These are phyloP conservation scores for Scalesia atractyloides DNA, from an alignment of 129 eudicot species.

Conservation along the genomic window DNA sequence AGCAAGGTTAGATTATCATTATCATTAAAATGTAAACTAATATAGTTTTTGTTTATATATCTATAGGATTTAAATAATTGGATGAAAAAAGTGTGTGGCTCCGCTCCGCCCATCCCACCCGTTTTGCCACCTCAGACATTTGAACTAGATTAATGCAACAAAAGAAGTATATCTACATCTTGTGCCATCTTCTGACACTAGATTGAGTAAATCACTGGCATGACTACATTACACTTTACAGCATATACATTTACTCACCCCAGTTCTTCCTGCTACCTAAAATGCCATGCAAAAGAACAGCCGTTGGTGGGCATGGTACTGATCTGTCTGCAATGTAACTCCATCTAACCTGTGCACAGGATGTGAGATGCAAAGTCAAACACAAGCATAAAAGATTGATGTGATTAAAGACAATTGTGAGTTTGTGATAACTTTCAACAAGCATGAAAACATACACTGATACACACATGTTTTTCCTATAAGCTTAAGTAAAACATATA, in stretches of 20 bases:
- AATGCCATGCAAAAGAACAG: slow-evolving; percentile 94
- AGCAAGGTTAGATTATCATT: not conserved
- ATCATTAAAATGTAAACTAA: not conserved
- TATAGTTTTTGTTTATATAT: not conserved
- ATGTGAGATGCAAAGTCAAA: slow-evolving; percentile 7
- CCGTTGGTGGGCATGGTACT: slow-evolving; percentile 84
- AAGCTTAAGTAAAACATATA: not conserved
- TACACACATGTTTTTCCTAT: not conserved
- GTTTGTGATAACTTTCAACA: not conserved
- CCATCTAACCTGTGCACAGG: slow-evolving; percentile 57
- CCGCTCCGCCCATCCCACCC: not conserved
- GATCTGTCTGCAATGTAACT: slow-evolving; percentile 78
- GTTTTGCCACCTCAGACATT: slow-evolving; percentile 1
- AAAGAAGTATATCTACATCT: slow-evolving; percentile 21
- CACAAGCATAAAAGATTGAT: not conserved
- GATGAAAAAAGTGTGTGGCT: not conserved
- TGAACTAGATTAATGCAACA: slow-evolving; percentile 36
- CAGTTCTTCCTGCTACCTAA: slow-evolving; percentile 97
- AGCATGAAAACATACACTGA: slow-evolving; percentile 3
- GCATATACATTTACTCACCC: slow-evolving; percentile 50
- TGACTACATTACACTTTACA: slow-evolving; percentile 17
- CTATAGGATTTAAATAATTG: not conserved
- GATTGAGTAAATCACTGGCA: slow-evolving; percentile 43
- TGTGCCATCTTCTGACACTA: slow-evolving; percentile 71
- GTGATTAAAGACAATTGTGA: not conserved